phyloP scores from a whole-genome alignment of 257 asterid genomes.

The Penstemon davidsonii region DNA sequence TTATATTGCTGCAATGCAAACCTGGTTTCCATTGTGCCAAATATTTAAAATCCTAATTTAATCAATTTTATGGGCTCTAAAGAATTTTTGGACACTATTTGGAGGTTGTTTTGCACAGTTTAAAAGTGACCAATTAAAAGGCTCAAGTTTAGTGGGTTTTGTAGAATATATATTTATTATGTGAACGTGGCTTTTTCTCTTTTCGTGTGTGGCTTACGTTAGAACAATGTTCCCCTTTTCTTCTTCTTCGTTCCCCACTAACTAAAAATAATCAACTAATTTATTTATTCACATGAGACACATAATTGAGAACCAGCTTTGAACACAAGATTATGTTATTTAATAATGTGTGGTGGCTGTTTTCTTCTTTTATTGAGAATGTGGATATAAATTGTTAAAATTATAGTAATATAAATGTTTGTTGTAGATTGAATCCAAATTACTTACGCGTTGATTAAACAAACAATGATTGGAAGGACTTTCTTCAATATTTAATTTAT shows the following conservation, averaged over 20 bases:
- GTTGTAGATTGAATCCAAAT: too few relatives aligned
- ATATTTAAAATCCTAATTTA: background rate
- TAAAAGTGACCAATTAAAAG: background rate
- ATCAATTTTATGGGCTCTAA: background rate
- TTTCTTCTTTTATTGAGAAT: too few relatives aligned
- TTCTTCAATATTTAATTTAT: too few relatives aligned
- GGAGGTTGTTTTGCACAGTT: constrained; percentile 13
- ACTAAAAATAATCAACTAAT: background rate
- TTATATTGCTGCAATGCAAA: background rate
- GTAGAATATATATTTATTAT: background rate
- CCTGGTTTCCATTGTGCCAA: background rate
- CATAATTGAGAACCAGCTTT: background rate
- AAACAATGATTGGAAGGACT: too few relatives aligned
- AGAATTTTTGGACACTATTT: background rate
- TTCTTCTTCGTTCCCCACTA: constrained; percentile 18
- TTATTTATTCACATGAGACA: background rate
- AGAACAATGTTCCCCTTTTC: constrained; percentile 17
- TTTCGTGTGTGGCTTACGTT: constrained; percentile 25
- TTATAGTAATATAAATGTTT: too few relatives aligned
- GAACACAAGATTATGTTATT: too few relatives aligned
- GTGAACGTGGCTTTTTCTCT: background rate
- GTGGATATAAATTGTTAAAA: background rate
- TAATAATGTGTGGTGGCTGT: too few relatives aligned
- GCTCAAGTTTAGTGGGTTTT: constrained; percentile 15
- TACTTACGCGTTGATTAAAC: too few relatives aligned